Evolutionary conservation across 2,329 filamentous ascomycete genomes (phyloP), one percentile per base, ranked within the genome.

Genomic region (Diaporthe sp.): DNA sequence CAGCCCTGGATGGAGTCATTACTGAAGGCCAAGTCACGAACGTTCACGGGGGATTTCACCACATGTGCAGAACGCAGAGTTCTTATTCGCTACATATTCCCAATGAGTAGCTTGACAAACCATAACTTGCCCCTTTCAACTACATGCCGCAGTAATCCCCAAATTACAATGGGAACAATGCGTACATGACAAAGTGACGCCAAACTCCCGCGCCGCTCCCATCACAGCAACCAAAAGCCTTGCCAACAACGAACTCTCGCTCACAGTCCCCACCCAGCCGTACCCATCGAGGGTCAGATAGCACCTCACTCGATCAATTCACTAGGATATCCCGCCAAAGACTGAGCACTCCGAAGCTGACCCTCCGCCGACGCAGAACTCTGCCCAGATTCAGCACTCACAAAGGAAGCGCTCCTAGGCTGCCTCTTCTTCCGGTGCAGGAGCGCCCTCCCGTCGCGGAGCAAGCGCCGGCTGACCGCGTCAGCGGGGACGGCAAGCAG

Each of bases 401-500:
- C 22, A 9, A 10, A 19, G 0, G 30, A 51, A 22, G 8, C 27
- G 9, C 32, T 37, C 30, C 22, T 12, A 4, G 63, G 22, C 3
- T 19, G 9, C 47, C 25, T 10, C 32, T 19, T 50, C 2, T 9
- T 19, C 2, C 6, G 4, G n/a, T 22, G 27, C 22, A 53, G 17
- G 7, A 22, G 17, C 0, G 15, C 32, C n/a, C 63, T 8, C 4
- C 63, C 63, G 2, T 68, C 63, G 8, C 32, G 13, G 4, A 68
- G 47, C 32, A 53, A 15, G 32, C 63, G 30, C 47, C 63, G 27
- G 63, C 63, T 53, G n/a, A 68, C 63, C 15, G 63, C 47, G 5
- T 68, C 63, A 10, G 47, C 63, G 10, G 63, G 63, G 15, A 68
- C 9, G 32, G 63, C 63, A 0, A 68, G 63, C 32, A 68, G n/a